phyloP scores from a whole-genome alignment of 768 basidiomycete genomes.

The Suillus americanus region DNA sequence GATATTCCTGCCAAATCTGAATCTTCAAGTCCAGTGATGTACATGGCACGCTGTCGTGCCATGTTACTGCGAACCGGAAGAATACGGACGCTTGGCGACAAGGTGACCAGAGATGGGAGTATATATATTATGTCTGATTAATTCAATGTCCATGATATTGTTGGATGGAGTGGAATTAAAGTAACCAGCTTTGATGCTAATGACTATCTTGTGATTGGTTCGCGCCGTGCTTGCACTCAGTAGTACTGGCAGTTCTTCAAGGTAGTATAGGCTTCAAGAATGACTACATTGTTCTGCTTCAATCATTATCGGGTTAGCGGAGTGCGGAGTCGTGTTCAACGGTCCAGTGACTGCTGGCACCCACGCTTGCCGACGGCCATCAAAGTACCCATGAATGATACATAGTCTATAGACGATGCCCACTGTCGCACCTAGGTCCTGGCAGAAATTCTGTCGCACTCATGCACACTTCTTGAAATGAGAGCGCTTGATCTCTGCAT shows the following conservation, averaged over 20 bases:
- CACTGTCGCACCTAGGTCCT: not conserved
- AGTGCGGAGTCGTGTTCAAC: not conserved
- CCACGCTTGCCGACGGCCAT: not conserved
- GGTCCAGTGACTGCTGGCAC: not conserved
- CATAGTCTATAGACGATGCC: not conserved
- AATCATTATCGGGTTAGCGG: not conserved
- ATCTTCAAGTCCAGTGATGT: constrained; percentile 12
- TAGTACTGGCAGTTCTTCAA: not conserved
- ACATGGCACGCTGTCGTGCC: constrained; percentile 9
- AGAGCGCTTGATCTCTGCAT: not conserved
- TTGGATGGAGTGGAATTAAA: not conserved
- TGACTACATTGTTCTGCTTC: not conserved
- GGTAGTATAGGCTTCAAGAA: not conserved
- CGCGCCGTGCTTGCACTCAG: not conserved
- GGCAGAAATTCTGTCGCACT: not conserved
- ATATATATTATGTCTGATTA: constrained; percentile 17
- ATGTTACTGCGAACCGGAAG: constrained; percentile 28
- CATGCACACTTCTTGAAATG: not conserved
- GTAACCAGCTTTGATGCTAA: not conserved
- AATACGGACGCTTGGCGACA: constrained; percentile 20
- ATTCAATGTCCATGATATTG: not conserved
- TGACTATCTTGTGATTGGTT: not conserved
- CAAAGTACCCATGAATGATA: not conserved
- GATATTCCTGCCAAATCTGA: constrained; percentile 10
- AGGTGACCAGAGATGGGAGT: constrained; percentile 21